Evolutionary conservation across 768 basidiomycete species (phyloP), one percentile per base, ranked within the genome.

Genomic region (Boletus patriciae): DNA sequence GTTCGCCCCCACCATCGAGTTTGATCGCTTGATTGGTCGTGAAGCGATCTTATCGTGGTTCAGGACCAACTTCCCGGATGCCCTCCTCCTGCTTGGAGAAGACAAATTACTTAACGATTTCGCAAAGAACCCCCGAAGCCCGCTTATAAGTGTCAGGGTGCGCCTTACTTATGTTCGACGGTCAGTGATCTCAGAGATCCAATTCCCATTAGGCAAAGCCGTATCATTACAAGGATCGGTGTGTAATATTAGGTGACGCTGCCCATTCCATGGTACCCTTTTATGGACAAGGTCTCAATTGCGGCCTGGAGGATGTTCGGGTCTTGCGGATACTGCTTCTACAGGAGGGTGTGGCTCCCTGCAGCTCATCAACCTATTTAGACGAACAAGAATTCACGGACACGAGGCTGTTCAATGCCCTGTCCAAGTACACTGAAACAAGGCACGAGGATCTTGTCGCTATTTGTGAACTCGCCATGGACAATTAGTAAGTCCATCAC

Each of bases 201-300:
- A 54, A 58, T 60, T 61, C 47, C 36, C 25, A 53, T 56, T 62
- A 95, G 94, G 82, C 85, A 64, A 85, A 79, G 56, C 94, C 93
- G 48, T 95, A 94, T 74, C 93, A 97, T 73, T 93, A 92, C 79
- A 82, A 83, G 74, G 92, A 93, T 76, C 82, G 90, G 64, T 92
- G 80, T 60, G 80, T 98, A 38, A 82, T 98, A 53, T 75, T 99
- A 48, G 96, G 96, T 53, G 96, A 99, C 73, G 89, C 96, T 40
- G 92, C 94, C 12, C 96, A 99, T 73, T 90, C 93, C 42, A 98
- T 98, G 94, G 94, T 95, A n/a, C 95, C 96, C 60, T 95, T 94
- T 76, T 94, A 90, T 70, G 91, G 96, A 42, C 96, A 99, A 79
- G 96, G 96, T 41, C 81, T 98, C 64, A 99, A 99, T 69, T 97